phyloP scores from a whole-genome alignment of 371 early-diverging fungal species.

The Antonospora locustae region DNA sequence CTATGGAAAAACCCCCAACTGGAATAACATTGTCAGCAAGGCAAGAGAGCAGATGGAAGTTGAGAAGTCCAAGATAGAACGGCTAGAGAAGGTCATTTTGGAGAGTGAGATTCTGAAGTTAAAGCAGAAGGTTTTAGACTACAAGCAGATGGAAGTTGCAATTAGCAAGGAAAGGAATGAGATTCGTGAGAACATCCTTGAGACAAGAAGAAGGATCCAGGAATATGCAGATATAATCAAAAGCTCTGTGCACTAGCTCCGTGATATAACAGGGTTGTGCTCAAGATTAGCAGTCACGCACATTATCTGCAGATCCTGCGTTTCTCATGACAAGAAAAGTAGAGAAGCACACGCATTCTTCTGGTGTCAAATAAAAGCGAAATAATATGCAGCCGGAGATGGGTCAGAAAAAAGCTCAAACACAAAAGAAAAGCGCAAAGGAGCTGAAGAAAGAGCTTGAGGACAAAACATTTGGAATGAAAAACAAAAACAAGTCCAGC shows the following conservation, averaged over 20 bases:
- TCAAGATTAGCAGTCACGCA: too few relatives aligned
- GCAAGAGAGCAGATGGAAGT: conserved; percentile 37
- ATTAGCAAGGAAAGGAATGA: conserved; percentile 45
- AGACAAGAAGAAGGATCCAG: conserved; percentile 24
- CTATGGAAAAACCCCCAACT: conserved; percentile 7
- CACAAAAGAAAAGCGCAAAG: conserved; percentile 58
- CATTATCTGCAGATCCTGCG: too few relatives aligned
- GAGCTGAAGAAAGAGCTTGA: conserved; percentile 69
- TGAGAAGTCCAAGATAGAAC: conserved; percentile 45
- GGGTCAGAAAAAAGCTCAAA: too few relatives aligned
- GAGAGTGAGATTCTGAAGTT: conserved; percentile 48
- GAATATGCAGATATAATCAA: too few relatives aligned
- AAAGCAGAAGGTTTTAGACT: conserved; percentile 40
- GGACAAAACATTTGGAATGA: conserved; percentile 90
- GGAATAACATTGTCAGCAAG: conserved; percentile 56
- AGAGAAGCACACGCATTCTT: too few relatives aligned
- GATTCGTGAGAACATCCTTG: conserved; percentile 26
- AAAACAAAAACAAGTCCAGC: conserved; percentile 76
- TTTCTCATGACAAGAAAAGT: too few relatives aligned
- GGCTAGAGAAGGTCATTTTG: conserved; percentile 34
- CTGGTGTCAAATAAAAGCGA: too few relatives aligned
- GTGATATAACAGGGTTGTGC: too few relatives aligned
- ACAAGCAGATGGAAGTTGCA: conserved; percentile 29
- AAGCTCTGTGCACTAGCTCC: too few relatives aligned
- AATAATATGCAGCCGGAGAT: too few relatives aligned